Percentiles rank a stretch among this genome's conserved stretches.
These are phyloP conservation scores for Dinochytrium kinnereticum DNA, from an alignment of 371 early-diverging fungal species.

Conservation along the genomic window DNA sequence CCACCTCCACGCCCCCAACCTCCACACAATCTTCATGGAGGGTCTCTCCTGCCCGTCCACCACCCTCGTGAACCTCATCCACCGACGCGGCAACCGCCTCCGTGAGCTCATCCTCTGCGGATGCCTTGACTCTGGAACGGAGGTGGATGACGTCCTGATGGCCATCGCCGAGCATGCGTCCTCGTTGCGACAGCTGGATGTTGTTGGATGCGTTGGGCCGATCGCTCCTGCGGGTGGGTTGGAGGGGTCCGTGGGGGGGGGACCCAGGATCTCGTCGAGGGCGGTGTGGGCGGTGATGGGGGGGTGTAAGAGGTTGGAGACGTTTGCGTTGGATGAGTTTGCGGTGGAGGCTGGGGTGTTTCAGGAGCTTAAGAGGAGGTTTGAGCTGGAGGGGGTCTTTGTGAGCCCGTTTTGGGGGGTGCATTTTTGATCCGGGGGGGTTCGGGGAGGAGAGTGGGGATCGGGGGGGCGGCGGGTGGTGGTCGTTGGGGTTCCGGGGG, in stretches of 20 bases:
- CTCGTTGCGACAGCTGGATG: constrained; percentile 4
- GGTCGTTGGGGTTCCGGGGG: no score
- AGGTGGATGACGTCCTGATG: not conserved
- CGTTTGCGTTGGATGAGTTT: constrained; percentile 4
- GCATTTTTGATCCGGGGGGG: constrained; percentile 8
- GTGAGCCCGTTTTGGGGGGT: constrained; percentile 14
- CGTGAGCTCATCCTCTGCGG: constrained; percentile 13
- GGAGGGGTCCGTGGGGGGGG: not conserved
- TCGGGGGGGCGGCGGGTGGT: no score
- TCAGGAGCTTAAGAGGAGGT: not conserved
- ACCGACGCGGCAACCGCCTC: not conserved
- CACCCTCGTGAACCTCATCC: not conserved
- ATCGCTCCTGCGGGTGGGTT: not conserved
- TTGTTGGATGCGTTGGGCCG: constrained; percentile 1
- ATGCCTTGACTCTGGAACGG: not conserved
- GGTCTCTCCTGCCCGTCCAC: not conserved
- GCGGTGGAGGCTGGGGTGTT: constrained; percentile 1
- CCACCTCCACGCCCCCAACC: not conserved
- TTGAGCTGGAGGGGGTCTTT: constrained; percentile 13
- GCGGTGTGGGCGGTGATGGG: not conserved
- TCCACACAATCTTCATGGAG: constrained; percentile 16
- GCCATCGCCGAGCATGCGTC: not conserved
- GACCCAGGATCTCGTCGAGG: not conserved
- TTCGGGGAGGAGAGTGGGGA: no score
- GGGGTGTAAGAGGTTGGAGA: not conserved